These are phyloP conservation scores for Alternaria novae-zelandiae DNA, from an alignment of 2,329 filamentous ascomycete species.

Conservation along the genomic window DNA sequence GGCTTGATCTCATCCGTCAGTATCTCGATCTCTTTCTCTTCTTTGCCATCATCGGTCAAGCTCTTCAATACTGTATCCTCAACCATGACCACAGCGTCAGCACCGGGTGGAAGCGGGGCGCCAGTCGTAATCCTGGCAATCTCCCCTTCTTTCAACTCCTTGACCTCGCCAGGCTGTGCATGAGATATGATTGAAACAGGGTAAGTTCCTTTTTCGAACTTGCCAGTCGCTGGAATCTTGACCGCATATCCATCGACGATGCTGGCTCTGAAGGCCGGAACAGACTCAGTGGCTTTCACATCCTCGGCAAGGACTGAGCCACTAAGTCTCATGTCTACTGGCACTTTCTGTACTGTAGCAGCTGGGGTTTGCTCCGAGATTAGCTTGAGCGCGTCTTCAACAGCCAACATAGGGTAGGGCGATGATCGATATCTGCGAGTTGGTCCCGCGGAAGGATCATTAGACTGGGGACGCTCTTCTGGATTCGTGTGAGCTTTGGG, in stretches of 20 bases:
- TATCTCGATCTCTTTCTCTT: conserved; percentile 89
- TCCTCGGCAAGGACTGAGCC: conserved; percentile 84
- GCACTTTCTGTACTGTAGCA: conserved; percentile 62
- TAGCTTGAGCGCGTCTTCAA: conserved; percentile 76
- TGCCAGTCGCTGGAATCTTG: conserved; percentile 40
- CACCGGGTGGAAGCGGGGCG: conserved; percentile 84
- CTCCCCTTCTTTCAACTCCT: conserved; percentile 71
- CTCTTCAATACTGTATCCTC: conserved; percentile 84
- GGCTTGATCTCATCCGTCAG: conserved; percentile 75
- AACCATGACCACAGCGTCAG: conserved; percentile 94
- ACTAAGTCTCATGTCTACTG: conserved; percentile 70
- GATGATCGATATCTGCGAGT: conserved; percentile 80
- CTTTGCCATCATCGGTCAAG: conserved; percentile 77
- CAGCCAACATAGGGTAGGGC: conserved; percentile 89
- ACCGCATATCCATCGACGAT: conserved; percentile 94
- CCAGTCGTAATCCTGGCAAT: conserved; percentile 94
- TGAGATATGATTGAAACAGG: conserved; percentile 88
- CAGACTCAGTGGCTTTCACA: conserved; percentile 78
- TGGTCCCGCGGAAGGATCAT: conserved; percentile 65
- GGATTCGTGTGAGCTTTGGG: conserved; percentile 74
- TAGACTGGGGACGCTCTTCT: conserved; percentile 62
- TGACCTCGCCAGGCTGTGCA: conserved; percentile 73
- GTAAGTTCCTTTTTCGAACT: conserved; percentile 75
- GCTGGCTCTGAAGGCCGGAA: conserved; percentile 92
- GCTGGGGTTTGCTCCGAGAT: conserved; percentile 76